phyloP scores from a whole-genome alignment of 306 rosid species.

The Cucurbita argyrosperma region DNA sequence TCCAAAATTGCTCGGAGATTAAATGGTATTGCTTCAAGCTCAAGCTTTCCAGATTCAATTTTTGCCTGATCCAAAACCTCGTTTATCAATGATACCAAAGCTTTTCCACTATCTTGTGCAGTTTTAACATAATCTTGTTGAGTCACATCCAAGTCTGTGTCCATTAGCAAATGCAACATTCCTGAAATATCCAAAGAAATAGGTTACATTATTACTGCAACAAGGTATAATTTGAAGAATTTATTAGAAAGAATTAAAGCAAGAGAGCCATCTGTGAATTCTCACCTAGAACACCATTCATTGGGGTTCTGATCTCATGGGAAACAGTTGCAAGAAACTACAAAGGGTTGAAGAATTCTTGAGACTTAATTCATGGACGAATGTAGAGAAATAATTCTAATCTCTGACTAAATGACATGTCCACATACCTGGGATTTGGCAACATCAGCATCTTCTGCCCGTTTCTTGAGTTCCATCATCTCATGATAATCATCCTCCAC shows the following conservation, averaged over 20 bases:
- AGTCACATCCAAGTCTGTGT: constrained; percentile 77
- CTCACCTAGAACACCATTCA: constrained; percentile 98
- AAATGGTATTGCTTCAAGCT: constrained; percentile 78
- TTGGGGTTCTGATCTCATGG: constrained; percentile 96
- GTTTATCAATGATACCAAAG: constrained; percentile 80
- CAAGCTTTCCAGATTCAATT: constrained; percentile 91
- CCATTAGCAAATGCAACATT: constrained; percentile 96
- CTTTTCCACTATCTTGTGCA: constrained; percentile 92
- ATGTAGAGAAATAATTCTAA: background rate
- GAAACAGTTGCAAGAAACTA: constrained; percentile 98
- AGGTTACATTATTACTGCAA: background rate
- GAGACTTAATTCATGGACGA: background rate
- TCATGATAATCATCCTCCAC: constrained; percentile 65
- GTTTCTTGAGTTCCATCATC: constrained; percentile 74
- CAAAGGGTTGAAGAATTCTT: constrained; percentile 14
- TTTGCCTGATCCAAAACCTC: constrained; percentile 96
- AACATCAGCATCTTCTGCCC: constrained; percentile 86
- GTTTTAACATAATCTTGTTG: constrained; percentile 84
- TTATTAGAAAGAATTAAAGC: background rate
- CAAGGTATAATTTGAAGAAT: background rate
- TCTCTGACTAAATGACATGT: constrained; percentile 2
- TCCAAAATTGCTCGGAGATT: constrained; percentile 67
- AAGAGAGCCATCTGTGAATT: background rate
- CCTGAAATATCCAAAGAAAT: constrained; percentile 41
- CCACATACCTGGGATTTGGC: constrained; percentile 85